Base-by-base conservation (phyloP, 192 early-diverging fungal species). In the Dimargaris verticillata region DNA sequence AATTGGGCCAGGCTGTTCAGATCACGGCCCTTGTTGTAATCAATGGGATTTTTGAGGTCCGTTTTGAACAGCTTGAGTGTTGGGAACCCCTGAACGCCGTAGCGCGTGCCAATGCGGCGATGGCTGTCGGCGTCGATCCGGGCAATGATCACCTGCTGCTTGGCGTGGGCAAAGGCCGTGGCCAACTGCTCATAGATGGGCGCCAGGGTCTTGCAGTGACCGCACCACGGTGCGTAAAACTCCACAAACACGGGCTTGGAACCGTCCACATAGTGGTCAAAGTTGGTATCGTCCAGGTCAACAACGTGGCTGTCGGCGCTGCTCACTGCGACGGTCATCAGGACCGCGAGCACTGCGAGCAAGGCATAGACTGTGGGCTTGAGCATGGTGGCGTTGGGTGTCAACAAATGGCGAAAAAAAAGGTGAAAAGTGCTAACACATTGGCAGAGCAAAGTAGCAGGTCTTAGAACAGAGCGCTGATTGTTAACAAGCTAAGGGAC, bases 61-160 rank as follows among this genome's bases (percentile, higher is more conserved):
- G 89, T 91, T 63, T 89, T 79, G 82, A 96, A 93, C 84, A 87
- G 92, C 71, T 93, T 94, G 65, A 95, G 74, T 6, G 90, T 94
- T 9, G 91, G 92, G 74, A 88, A 95, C 7, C 91, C 89, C 60
- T 77, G 66, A 53, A 99, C 70, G 49, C 70, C 85, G 70, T 78
- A 99, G 60, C 78, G 74, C 52, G 64, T 69, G 41, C 90, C 95
- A 18, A 93, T 72, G 59, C 83, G 81, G 61, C 86, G 87, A 72
- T 99, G 81, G 50, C 78, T 72, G 70, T 99, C 95, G 43, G 84
- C 86, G 70, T 91, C 80, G 33, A 91, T 73, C 66, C 90, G 92
- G 70, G 91, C 91, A 68, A 99, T 92, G 50, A 95, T 74, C 25
- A 99, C 77, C 52, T 78, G 66, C 63, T 87, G 74, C 41, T 84